Percentiles rank a stretch among this genome's conserved stretches.
Evolutionary conservation across 1,284 basidiomycete genomes (phyloP).

Genomic region (Melampsora abietis-canadensis): DNA sequence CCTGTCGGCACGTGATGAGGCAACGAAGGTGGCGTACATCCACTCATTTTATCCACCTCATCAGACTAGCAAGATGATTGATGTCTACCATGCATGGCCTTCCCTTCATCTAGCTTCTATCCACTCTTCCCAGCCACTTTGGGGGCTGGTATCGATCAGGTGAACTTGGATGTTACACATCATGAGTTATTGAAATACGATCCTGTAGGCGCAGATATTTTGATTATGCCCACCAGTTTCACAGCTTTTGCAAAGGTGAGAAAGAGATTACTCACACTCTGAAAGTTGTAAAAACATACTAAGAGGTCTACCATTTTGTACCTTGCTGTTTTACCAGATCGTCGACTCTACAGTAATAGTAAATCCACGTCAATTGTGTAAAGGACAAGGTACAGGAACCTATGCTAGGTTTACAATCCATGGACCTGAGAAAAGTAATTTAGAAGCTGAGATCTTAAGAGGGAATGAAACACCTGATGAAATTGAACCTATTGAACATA

Average conservation of each 20-base stretch:
- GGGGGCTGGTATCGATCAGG: slow-evolving; percentile 59
- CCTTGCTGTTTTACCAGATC: not conserved
- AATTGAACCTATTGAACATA: slow-evolving; percentile 47
- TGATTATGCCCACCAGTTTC: slow-evolving; percentile 39
- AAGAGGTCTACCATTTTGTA: too few relatives aligned
- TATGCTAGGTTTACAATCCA: slow-evolving; percentile 50
- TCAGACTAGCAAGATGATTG: too few relatives aligned
- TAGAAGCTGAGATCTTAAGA: slow-evolving; percentile 33
- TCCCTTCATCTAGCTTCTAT: slow-evolving; percentile 68
- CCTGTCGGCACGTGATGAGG: slow-evolving; percentile 74
- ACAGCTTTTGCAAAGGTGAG: slow-evolving; percentile 39
- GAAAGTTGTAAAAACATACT: too few relatives aligned
- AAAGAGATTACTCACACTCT: not conserved
- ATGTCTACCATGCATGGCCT: not conserved
- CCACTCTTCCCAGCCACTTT: slow-evolving; percentile 84
- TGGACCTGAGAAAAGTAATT: slow-evolving; percentile 47
- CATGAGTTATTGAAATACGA: slow-evolving; percentile 47
- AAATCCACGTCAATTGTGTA: slow-evolving; percentile 56
- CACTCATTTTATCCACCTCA: not conserved
- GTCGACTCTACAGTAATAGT: slow-evolving; percentile 32
- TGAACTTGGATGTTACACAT: slow-evolving; percentile 68
- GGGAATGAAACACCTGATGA: slow-evolving; percentile 20
- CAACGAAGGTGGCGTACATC: slow-evolving; percentile 67
- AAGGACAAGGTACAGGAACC: slow-evolving; percentile 59
- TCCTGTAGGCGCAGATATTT: slow-evolving; percentile 31